Conservation (phyloP, 2,329 filamentous ascomycete genomes). For the Mycosphaerelloides madeirae region DNA sequence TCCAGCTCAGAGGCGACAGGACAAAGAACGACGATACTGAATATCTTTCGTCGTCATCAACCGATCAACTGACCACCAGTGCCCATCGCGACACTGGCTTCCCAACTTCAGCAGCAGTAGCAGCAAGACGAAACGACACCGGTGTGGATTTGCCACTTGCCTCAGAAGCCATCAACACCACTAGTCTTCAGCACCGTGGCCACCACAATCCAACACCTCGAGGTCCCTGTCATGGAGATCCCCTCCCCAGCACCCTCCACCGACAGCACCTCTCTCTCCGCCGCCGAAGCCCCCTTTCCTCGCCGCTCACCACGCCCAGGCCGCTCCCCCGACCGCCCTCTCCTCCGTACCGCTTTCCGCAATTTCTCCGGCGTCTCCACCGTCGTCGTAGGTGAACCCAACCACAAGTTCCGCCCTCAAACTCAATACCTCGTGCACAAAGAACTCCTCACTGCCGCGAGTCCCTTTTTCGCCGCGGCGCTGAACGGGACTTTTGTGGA, state of each 20-base stretch:
- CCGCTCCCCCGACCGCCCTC: slow-evolving; percentile 27
- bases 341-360: slow-evolving; percentile 36
- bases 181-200: slow-evolving; percentile 20
- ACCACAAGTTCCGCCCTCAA: slow-evolving; percentile 22
- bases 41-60: slow-evolving; percentile 1
- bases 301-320: slow-evolving; percentile 12
- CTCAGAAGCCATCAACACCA: slow-evolving; percentile 17
- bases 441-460: slow-evolving; percentile 43
- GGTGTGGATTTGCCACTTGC: slow-evolving; percentile 29
- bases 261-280: slow-evolving; percentile 21
- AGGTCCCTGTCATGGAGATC: slow-evolving; percentile 25
- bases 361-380: slow-evolving; percentile 40
- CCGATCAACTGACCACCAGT: slow-evolving; percentile 1
- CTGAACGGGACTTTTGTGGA: slow-evolving; percentile 46
- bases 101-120: too few species aligned
- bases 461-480: slow-evolving; percentile 49
- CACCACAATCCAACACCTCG: slow-evolving; percentile 15
- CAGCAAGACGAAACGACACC: slow-evolving; percentile 26
- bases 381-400: slow-evolving; percentile 36
- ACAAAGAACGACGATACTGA: slow-evolving; percentile 12
- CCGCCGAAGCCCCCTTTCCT: slow-evolving; percentile 15
- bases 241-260: slow-evolving; percentile 25
- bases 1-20: not conserved
- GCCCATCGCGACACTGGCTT: too few species aligned
- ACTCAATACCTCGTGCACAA: slow-evolving; percentile 46